Evolutionary conservation across 78 protist genomes (phyloP).

Genomic region (Dictyostelium purpureum): DNA sequence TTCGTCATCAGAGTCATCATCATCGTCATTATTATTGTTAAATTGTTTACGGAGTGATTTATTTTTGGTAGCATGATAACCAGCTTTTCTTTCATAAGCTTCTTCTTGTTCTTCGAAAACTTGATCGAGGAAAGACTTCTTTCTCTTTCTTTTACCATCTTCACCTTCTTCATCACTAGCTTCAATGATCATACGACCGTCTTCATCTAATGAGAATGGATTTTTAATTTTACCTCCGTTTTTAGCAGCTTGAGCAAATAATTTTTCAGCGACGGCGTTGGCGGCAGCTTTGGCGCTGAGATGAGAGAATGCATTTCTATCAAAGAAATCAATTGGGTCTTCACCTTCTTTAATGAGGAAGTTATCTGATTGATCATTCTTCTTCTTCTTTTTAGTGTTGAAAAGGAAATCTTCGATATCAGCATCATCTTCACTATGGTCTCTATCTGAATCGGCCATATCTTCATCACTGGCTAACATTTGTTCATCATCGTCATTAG

Average conservation of each 20-base stretch:
- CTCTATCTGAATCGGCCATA: constrained; percentile 24
- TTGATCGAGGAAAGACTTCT: constrained; percentile 23
- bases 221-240: constrained; percentile 13
- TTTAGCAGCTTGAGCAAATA: constrained; percentile 4
- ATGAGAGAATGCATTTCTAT: constrained; percentile 38
- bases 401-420: constrained; percentile 64
- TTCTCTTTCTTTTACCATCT: neutral
- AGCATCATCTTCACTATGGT: constrained; percentile 31
- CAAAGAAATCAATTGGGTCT: constrained; percentile 68
- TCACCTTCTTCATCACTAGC: neutral
- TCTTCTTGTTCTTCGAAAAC: constrained; percentile 55
- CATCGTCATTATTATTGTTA: neutral
- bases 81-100: constrained; percentile 41
- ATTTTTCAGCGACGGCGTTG: neutral
- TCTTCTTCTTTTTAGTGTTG: constrained; percentile 43
- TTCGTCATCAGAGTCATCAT: constrained; percentile 7
- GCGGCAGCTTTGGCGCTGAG: neutral
- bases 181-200: constrained; percentile 38
- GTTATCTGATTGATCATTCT: neutral
- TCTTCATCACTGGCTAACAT: neutral
- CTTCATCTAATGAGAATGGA: constrained; percentile 24
- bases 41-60: constrained; percentile 5
- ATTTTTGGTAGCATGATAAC: constrained; percentile 20
- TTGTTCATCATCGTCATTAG: neutral
- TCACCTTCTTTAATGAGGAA: constrained; percentile 66